A percentile compares a stretch with the other conserved stretches of the same genome.
Conservation (phyloP, 1,139 yeast species). For the Magnusiomyces ingens region DNA sequence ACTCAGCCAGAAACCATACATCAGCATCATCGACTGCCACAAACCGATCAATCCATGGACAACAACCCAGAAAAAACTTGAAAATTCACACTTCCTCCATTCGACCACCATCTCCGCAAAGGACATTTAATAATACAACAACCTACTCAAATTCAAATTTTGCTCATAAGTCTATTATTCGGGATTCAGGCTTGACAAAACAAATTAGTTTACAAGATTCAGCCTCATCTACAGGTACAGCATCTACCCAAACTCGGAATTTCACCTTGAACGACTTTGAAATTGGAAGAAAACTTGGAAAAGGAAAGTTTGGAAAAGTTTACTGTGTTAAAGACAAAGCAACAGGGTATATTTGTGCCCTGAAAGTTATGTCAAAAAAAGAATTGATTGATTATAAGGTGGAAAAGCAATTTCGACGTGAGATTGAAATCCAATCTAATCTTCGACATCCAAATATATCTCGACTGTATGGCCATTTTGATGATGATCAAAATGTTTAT, state of each 20-base stretch:
- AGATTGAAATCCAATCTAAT: constrained; percentile 81
- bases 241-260: constrained; percentile 19
- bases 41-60: too few relatives aligned
- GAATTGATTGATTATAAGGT: constrained; percentile 70
- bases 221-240: neutral
- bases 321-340: constrained; percentile 75
- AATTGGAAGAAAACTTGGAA: constrained; percentile 81
- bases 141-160: neutral
- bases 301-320: constrained; percentile 89
- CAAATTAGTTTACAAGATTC: constrained; percentile 12
- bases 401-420: constrained; percentile 84
- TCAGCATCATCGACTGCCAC: too few relatives aligned
- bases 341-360: constrained; percentile 78
- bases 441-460: constrained; percentile 69
- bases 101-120: neutral
- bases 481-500: constrained; percentile 73
- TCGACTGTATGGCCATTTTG: constrained; percentile 78
- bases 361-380: constrained; percentile 81
- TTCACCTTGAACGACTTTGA: constrained; percentile 61
- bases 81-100: neutral
- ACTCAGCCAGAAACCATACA: too few relatives aligned
- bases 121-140: neutral
- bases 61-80: too few relatives aligned
- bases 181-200: constrained; percentile 12
- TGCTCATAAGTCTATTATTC: neutral